These are phyloP conservation scores for Diaporthe australafricana DNA, from an alignment of 2,329 filamentous ascomycete species.

Conservation along the genomic window DNA sequence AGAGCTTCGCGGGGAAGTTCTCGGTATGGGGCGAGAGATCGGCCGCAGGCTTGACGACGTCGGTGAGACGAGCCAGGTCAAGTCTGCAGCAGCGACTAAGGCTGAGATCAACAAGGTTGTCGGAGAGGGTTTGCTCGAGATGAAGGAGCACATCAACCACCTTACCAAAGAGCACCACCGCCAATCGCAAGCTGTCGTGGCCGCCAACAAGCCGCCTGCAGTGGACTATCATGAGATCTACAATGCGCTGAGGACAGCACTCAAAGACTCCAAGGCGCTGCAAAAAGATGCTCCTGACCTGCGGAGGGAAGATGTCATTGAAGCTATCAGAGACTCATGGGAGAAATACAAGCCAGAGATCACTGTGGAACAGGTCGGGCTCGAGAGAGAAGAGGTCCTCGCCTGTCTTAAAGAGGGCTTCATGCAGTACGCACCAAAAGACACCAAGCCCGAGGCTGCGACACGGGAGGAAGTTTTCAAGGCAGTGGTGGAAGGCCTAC, in stretches of 20 bases:
- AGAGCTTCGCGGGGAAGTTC: slow-evolving; percentile 89
- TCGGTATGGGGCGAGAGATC: slow-evolving; percentile 94
- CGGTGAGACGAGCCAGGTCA: slow-evolving; percentile 56
- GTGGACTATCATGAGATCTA: slow-evolving; percentile 89
- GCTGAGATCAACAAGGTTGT: slow-evolving; percentile 83
- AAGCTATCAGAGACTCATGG: slow-evolving; percentile 90
- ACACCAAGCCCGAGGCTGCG: slow-evolving; percentile 68
- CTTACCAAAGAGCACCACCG: slow-evolving; percentile 81
- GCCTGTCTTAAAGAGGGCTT: slow-evolving; percentile 89
- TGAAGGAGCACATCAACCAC: slow-evolving; percentile 86
- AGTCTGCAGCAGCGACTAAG: slow-evolving; percentile 65
- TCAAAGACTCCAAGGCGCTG: slow-evolving; percentile 69
- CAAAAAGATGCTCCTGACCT: slow-evolving; percentile 62
- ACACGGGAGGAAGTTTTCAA: slow-evolving; percentile 87
- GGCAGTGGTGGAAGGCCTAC: slow-evolving; percentile 86
- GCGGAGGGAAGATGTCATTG: slow-evolving; percentile 84
- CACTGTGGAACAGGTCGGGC: slow-evolving; percentile 87
- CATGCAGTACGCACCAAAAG: slow-evolving; percentile 73
- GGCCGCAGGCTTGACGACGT: slow-evolving; percentile 86
- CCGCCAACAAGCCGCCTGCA: slow-evolving; percentile 66
- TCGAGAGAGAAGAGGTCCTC: slow-evolving; percentile 91
- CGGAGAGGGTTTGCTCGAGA: slow-evolving; percentile 81
- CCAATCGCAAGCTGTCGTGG: slow-evolving; percentile 71
- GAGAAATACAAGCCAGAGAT: slow-evolving; percentile 96
- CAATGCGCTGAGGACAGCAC: slow-evolving; percentile 82